Conservation (phyloP, 805 yeast genomes). For the Teunomyces kruisii region DNA sequence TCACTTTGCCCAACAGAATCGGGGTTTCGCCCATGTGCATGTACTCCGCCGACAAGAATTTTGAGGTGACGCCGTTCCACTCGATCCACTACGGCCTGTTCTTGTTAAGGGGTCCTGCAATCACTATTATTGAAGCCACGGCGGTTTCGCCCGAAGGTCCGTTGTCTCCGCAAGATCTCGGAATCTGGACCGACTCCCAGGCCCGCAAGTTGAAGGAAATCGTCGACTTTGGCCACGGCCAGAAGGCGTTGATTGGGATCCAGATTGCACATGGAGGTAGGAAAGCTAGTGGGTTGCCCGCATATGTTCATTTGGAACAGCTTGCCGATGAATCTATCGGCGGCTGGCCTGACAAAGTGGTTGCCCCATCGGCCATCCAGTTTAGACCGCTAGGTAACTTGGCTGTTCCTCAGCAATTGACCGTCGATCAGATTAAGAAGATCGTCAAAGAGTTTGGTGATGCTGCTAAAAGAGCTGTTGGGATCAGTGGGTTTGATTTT, state of each 20-base stretch:
- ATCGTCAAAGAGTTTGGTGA: conserved; percentile 42
- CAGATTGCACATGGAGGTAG: conserved; percentile 18
- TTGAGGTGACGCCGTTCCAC: conserved; percentile 47
- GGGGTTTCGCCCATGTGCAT: conserved; percentile 61
- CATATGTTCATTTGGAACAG: conserved; percentile 27
- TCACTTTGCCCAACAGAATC: conserved; percentile 48
- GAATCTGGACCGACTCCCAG: conserved; percentile 25
- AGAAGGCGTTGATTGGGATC: conserved; percentile 11
- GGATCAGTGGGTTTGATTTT: conserved; percentile 42
- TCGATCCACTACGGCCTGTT: conserved; percentile 48
- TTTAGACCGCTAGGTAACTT: conserved; percentile 28
- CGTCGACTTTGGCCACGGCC: conserved; percentile 15
- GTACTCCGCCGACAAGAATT: conserved; percentile 43
- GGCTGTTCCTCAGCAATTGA: conserved; percentile 42
- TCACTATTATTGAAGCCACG: conserved; percentile 51
- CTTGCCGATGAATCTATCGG: conserved; percentile 30
- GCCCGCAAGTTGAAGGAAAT: conserved; percentile 24
- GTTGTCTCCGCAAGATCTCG: conserved; percentile 11
- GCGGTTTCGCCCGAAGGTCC: conserved; percentile 35
- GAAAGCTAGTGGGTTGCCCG: conserved; percentile 35
- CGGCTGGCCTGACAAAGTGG: conserved; percentile 45
- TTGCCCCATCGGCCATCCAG: conserved; percentile 46
- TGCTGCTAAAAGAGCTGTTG: conserved; percentile 24
- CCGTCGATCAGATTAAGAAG: conserved; percentile 38
- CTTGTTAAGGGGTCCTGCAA: conserved; percentile 53